Base-by-base conservation (phyloP, 306 rosid species). In the Arachis stenosperma region DNA sequence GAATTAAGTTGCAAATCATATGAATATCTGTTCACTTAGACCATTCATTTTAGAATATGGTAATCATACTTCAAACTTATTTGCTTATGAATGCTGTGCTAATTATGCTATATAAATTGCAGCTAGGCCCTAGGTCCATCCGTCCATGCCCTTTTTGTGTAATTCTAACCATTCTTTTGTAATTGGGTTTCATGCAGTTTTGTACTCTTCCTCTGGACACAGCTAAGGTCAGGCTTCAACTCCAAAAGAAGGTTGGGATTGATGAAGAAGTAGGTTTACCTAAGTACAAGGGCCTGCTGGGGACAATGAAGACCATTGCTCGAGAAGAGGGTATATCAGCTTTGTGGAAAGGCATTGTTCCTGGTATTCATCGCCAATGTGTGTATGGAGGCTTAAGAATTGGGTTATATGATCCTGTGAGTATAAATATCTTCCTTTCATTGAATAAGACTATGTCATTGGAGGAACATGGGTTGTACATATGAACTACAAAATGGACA, bases 151-250 rank as follows among this genome's bases (percentile, higher is more conserved):
- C 43, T 7, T 10, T 39, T 33, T 46, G 33, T 36, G 27, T 64
- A 51, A 27, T 86, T 75, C 66, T 51, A 53, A 57, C 61, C 11
- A 43, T 76, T 71, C 27, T 51, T 14, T 36, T 80, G n/a, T 79
- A 58, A 37, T 14, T 74, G 73, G 48, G 33, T 66, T 75, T 65
- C 50, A 12, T 75, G 86, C 82, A 95, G 99, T 85, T 87, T 50
- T 95, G 96, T 81, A 95, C 98, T n/a, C 87, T 91, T 69, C 99
- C 99, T 40, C 73, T 95, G 76, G 99, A 95, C 71, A 89, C 87
- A 9, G 99, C 99, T 50, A 95, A 95, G 83, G 99, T 95, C 57
- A 90, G 99, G 86, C 96, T 95, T 79, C 99, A 95, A 78, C 93
- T 95, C 22, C 99, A 91, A 73, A 90, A 81, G 86, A 95, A 88